A percentile compares a stretch with the other conserved stretches of the same genome.
Evolutionary conservation across 306 rosid species (phyloP).

Genomic region (Senna tora): DNA sequence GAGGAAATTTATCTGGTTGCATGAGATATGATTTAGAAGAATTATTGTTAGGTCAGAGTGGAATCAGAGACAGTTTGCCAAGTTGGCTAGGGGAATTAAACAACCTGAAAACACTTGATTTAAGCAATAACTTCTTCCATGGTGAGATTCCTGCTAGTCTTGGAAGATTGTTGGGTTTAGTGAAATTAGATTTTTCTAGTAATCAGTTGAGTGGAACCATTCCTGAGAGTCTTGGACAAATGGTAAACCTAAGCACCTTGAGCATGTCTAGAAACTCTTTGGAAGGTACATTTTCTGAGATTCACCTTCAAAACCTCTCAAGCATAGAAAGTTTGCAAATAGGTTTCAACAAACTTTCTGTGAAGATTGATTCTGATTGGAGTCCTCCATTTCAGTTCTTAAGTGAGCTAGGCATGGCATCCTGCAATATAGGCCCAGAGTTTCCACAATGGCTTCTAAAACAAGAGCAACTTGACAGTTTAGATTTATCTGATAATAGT

Average conservation of each 20-base stretch:
- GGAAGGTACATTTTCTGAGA: background rate
- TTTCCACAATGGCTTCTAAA: background rate
- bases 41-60: conserved; percentile 18
- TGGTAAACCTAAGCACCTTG: background rate
- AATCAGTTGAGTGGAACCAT: conserved; percentile 22
- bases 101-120: background rate
- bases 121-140: background rate
- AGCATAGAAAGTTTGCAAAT: background rate
- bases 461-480: background rate
- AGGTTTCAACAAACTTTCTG: background rate
- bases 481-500: background rate
- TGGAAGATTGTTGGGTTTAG: too few relatives aligned
- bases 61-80: conserved; percentile 16
- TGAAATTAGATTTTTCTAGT: too few relatives aligned
- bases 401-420: background rate
- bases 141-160: background rate
- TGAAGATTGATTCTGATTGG: background rate
- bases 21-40: conserved; percentile 22
- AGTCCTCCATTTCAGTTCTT: background rate
- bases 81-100: conserved; percentile 25
- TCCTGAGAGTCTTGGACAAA: conserved; percentile 27
- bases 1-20: background rate
- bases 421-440: background rate
- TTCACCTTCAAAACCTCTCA: conserved; percentile 14
- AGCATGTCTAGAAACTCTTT: conserved; percentile 9